Base-by-base conservation (phyloP, 1,284 basidiomycete species). In the Ustilago loliicola region DNA sequence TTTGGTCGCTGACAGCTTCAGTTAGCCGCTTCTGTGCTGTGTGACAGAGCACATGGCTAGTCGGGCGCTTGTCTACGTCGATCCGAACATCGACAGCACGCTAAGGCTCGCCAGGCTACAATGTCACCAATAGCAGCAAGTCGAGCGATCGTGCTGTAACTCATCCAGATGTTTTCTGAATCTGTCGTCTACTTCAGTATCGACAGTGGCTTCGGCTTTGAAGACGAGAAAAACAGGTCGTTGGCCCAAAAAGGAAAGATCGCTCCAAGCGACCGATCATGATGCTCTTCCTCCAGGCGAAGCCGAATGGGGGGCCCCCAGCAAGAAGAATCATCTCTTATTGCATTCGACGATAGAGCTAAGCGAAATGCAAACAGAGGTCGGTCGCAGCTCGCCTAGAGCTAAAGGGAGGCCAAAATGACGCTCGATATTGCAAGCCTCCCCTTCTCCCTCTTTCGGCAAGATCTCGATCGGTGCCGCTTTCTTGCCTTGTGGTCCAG, bases 201-300 rank as follows among this genome's bases (percentile, higher is more conserved):
- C n/a, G n/a, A n/a, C n/a, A n/a, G n/a, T n/a, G n/a, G n/a, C n/a
- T 7, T 34, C 32, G 11, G 32, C 32, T 34, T 34, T 11, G 32
- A 34, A 2, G 5, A 9, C 21, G 8, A 7, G 21, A 53, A 53
- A 34, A n/a, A 13, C 15, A 17, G 34, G 9, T 13, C 9, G 30
- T 36, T 23, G 23, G 32, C 53, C 25, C 36, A 40, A 55, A 55
- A 55, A 55, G 53, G 53, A 55, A 55, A 55, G 34, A 27, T 3
- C 10, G 13, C 23, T 13, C 15, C 48, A 30, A 15, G 5, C 51
- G 27, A 32, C 29, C 17, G 19, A 34, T 53, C 51, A 53, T 53
- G 51, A 30, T 29, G 17, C 51, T 7, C 19, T 7, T 32, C 2
- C 53, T 55, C 53, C 1, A 55, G 29, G 53, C 53, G 53, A 55